A percentile compares a stretch with the other conserved stretches of the same genome.
Evolutionary conservation across 2,329 filamentous ascomycete species (phyloP).

Genomic region (Stachybotrys chartarum): DNA sequence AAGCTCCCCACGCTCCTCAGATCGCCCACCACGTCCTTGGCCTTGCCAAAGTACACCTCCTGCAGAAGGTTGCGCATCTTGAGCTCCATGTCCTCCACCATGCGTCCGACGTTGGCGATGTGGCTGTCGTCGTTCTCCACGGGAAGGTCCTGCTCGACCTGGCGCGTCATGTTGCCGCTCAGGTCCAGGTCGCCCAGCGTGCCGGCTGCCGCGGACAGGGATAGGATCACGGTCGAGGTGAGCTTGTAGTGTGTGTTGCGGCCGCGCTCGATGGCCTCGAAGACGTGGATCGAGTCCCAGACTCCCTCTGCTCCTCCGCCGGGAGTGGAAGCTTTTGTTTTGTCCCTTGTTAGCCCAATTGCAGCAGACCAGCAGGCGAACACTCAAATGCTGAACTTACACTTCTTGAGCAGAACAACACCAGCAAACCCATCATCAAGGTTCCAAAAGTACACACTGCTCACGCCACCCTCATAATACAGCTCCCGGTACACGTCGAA

Average conservation of each 20-base stretch:
- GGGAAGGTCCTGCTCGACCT: slow-evolving; percentile 85
- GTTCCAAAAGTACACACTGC: slow-evolving; percentile 97
- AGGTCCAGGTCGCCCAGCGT: slow-evolving; percentile 81
- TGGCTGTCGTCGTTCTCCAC: slow-evolving; percentile 88
- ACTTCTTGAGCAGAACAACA: slow-evolving; percentile 92
- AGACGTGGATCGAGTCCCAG: slow-evolving; percentile 98
- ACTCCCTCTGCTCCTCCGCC: slow-evolving; percentile 65
- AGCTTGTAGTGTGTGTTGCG: slow-evolving; percentile 95
- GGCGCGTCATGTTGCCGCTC: slow-evolving; percentile 94
- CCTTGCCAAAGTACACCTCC: slow-evolving; percentile 99
- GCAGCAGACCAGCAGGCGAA: not conserved
- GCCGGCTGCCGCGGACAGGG: slow-evolving; percentile 55
- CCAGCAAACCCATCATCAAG: slow-evolving; percentile 96
- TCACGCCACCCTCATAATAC: slow-evolving; percentile 95
- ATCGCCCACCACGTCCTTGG: slow-evolving; percentile 96
- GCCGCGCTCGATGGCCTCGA: slow-evolving; percentile 89
- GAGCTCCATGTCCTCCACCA: slow-evolving; percentile 99
- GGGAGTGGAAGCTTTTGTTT: slow-evolving; percentile 52
- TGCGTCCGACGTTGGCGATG: slow-evolving; percentile 86
- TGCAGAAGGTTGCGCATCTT: slow-evolving; percentile 98
- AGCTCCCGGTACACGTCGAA: slow-evolving; percentile 96
- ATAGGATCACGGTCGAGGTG: slow-evolving; percentile 92
- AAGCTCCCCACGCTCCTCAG: slow-evolving; percentile 78
- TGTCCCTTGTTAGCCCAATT: not conserved
- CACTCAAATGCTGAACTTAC: slow-evolving; percentile 36